These are phyloP conservation scores for Daedalea quercina DNA, from an alignment of 768 basidiomycete species.

Conservation along the genomic window DNA sequence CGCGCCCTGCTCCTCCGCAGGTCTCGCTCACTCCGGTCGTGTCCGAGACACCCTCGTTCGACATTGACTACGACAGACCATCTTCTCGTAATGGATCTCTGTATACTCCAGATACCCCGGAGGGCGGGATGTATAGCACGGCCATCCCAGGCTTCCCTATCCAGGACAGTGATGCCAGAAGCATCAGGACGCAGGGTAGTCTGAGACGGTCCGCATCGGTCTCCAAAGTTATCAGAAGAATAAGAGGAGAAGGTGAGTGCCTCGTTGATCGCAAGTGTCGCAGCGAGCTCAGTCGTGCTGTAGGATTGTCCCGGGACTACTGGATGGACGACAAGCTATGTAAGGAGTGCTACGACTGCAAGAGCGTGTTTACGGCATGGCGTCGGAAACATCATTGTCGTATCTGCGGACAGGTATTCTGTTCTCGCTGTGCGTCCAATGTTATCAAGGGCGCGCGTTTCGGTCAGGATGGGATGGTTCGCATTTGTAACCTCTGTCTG, in stretches of 20 bases:
- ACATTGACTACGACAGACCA: constrained; percentile 54
- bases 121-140: constrained; percentile 59
- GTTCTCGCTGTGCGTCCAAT: constrained; percentile 93
- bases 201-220: constrained; percentile 75
- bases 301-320: constrained; percentile 87
- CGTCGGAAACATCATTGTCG: constrained; percentile 95
- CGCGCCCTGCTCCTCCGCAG: constrained; percentile 70
- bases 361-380: constrained; percentile 91
- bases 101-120: constrained; percentile 48
- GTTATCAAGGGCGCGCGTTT: constrained; percentile 92
- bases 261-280: neutral
- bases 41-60: constrained; percentile 69
- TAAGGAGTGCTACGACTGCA: constrained; percentile 95
- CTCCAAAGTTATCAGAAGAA: constrained; percentile 84
- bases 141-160: constrained; percentile 92
- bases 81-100: constrained; percentile 44
- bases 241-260: constrained; percentile 78
- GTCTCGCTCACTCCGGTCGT: constrained; percentile 83
- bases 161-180: constrained; percentile 76
- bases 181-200: constrained; percentile 56
- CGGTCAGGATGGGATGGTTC: constrained; percentile 90
- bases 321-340: constrained; percentile 99
- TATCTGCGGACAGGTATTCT: constrained; percentile 98
- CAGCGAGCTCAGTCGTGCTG: constrained; percentile 3
- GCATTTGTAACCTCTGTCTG: constrained; percentile 94